Evolutionary conservation across 202 grass and related monocot genomes (phyloP).

Genomic region (Schoenoplectus triqueter): DNA sequence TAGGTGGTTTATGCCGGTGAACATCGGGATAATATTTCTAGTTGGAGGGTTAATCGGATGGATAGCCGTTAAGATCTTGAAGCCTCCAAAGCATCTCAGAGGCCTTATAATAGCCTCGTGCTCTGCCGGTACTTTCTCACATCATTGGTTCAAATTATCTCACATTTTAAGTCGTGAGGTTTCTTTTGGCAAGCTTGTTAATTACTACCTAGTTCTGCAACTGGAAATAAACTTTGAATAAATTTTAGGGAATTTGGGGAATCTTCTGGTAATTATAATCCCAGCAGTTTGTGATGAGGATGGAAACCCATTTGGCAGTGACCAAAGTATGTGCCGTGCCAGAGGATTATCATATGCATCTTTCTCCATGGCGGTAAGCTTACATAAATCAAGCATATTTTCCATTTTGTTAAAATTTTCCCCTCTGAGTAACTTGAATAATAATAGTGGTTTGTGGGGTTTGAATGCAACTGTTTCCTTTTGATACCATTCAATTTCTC

Average conservation of each 20-base stretch:
- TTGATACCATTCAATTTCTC: neutral
- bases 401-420: neutral
- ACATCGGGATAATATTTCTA: slow-evolving; percentile 66
- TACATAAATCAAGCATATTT: neutral
- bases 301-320: slow-evolving; percentile 58
- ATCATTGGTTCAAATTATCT: neutral
- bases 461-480: neutral
- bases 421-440: neutral
- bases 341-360: slow-evolving; percentile 68
- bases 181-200: neutral
- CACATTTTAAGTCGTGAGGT: neutral
- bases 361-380: slow-evolving; percentile 83
- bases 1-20: slow-evolving; percentile 93
- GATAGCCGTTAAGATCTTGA: slow-evolving; percentile 51
- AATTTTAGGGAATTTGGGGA: slow-evolving; percentile 69
- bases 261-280: slow-evolving; percentile 63
- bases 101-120: slow-evolving; percentile 57
- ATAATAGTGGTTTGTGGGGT: neutral
- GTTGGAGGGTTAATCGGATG: slow-evolving; percentile 62
- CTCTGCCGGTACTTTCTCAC: slow-evolving; percentile 49
- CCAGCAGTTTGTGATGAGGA: slow-evolving; percentile 64
- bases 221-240: neutral
- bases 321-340: slow-evolving; percentile 28
- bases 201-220: neutral
- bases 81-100: slow-evolving; percentile 56